Evolutionary conservation across 345 rosid species (phyloP), one percentile per base, ranked within the genome.

Genomic region (Camelina neglecta): DNA sequence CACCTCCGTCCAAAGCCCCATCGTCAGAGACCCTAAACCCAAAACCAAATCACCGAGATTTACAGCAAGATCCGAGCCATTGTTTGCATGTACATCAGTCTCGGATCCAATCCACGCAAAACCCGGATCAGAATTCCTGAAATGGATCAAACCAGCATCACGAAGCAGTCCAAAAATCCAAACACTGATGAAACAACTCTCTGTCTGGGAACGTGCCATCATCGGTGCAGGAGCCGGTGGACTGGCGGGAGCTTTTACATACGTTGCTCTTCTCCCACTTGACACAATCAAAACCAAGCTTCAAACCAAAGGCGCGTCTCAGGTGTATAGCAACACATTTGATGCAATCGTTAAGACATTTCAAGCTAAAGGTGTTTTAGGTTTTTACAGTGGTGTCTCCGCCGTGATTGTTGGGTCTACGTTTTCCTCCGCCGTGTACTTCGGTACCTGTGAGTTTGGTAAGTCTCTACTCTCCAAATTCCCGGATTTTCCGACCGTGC

Each of bases 361-460:
- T 65, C 93, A 86, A 58, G 72, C 84, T 10, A 90, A 82, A 70
- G 98, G 97, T n/a, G 68, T 94, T 60, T 67, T 85, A 48, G 98
- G 98, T 38, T 92, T 94, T 74, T 94, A 92, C 69, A 84, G 96
- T 9, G 98, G 98, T 31, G 84, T 92, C 29, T 92, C 98, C 10
- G 97, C 98, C 12, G 98, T 92, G 50, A 86, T 94, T 60, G 92
- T 92, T 9, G 98, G 98, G 15, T 94, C 96, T 4, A 88, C 97
- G 1, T 88, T 87, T 31, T 93, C 98, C 16, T 93, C 96, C 13
- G 96, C 97, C 18, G 87, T 93, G 41, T 93, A 93, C 44, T 93
- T 93, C 58, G 98, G 98, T 45, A 91, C 98, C 24, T 92, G 98
- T 60, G 98, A 94, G 81, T 92, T 94, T 65, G 97, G 96, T 63